Base-by-base conservation (phyloP, 768 basidiomycete genomes). In the Hydnomerulius pinastri region DNA sequence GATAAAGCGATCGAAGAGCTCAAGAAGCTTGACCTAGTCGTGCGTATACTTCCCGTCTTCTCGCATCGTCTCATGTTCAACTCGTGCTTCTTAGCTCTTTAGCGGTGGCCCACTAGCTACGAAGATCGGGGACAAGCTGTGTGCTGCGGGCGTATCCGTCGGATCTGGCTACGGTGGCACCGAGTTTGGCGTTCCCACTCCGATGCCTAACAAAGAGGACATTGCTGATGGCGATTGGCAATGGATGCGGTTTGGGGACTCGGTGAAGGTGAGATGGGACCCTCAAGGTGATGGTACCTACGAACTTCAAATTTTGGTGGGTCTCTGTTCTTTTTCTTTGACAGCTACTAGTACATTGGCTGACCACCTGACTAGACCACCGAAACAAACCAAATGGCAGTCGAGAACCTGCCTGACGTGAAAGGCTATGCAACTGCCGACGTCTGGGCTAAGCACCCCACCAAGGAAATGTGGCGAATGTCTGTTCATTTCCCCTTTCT, bases 351-450 rank as follows among this genome's bases (percentile, higher is more conserved):
- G 24, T 24, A 6, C 21, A 18, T 1, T 46, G 18, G 17, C 32
- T 29, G 4, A 5, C 10, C 10, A 12, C 13, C 28, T 21, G 40
- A 27, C 24, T 30, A 55, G 53, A 39, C 49, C 6, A 42, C 3
- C 25, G 24, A 43, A n/a, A n/a, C n/a, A n/a, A n/a, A n/a, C n/a
- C n/a, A n/a, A n/a, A n/a, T n/a, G n/a, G n/a, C n/a, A n/a, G 50
- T 55, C 25, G 27, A 60, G 24, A 75, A 75, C 55, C 54, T 70
- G 10, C 56, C 66, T 6, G 74, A 71, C 2, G 48, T 53, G 28
- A 51, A 61, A 12, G 71, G 66, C 6, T 74, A 72, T 45, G 61
- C 71, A 6, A 73, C 73, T 6, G 65, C 62, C 2, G 76, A 76
- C 59, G 45, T 76, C 2, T 52, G 76, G 23, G 33, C 65, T 1